phyloP scores from a whole-genome alignment of 2,329 filamentous ascomycete genomes.

The Aulographum hederae region DNA sequence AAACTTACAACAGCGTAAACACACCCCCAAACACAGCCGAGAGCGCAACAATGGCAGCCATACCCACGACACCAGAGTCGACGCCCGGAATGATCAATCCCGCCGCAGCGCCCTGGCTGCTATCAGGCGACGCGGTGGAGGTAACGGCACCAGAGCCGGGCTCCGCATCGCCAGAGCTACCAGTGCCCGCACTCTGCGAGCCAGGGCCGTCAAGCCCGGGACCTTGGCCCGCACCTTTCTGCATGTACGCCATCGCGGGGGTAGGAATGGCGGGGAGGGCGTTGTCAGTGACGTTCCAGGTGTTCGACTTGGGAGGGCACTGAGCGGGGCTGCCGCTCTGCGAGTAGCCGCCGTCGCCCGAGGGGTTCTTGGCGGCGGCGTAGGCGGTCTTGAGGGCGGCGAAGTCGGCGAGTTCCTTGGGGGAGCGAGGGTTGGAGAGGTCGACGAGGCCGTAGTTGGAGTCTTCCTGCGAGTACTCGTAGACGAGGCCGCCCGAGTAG shows the following conservation, averaged over 20 bases:
- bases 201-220: slow-evolving; percentile 36
- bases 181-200: slow-evolving; percentile 34
- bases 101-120: too few species aligned
- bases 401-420: slow-evolving; percentile 46
- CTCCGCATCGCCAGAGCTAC: neutral
- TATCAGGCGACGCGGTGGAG: neutral
- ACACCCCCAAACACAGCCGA: too few species aligned
- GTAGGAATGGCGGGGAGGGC: slow-evolving; percentile 39
- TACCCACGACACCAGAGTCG: too few species aligned
- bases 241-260: slow-evolving; percentile 37
- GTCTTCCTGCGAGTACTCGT: slow-evolving; percentile 74
- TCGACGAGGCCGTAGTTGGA: slow-evolving; percentile 68
- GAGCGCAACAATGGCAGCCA: too few species aligned
- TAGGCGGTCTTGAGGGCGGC: slow-evolving; percentile 33
- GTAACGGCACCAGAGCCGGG: neutral
- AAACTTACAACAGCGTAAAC: too few species aligned
- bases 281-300: slow-evolving; percentile 36
- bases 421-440: slow-evolving; percentile 25
- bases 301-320: slow-evolving; percentile 34
- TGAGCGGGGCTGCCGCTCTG: slow-evolving; percentile 29
- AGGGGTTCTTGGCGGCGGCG: slow-evolving; percentile 29
- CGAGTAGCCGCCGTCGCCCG: slow-evolving; percentile 42
- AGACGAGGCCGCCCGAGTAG: slow-evolving; percentile 91
- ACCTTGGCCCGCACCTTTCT: slow-evolving; percentile 37
- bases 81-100: too few species aligned